phyloP scores from a whole-genome alignment of 2,329 filamentous ascomycete genomes.

The Colletotrichum destructivum region DNA sequence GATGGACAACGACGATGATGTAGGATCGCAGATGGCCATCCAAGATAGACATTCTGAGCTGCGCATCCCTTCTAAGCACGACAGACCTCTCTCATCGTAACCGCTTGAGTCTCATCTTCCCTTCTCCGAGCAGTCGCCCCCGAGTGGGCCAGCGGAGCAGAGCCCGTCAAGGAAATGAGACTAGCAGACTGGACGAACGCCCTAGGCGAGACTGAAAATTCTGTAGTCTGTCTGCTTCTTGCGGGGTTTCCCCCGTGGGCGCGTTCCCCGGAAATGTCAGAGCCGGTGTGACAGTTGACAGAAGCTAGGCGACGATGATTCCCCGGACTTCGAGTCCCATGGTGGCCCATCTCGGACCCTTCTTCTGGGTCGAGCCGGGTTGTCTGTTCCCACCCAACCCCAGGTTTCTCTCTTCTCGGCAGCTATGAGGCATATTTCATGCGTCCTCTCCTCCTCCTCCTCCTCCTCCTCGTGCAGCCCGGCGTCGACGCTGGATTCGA shows the following conservation, averaged over 20 bases:
- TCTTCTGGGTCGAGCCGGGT: conserved; percentile 1
- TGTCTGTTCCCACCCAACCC: too few relatives aligned
- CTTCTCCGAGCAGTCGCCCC: background rate
- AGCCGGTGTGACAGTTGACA: conserved; percentile 25
- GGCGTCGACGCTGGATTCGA: background rate
- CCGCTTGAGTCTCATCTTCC: conserved; percentile 19
- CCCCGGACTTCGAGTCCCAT: conserved; percentile 34
- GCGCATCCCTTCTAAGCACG: conserved; percentile 13
- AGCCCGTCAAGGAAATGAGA: background rate
- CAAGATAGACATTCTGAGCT: conserved; percentile 14
- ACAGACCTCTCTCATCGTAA: background rate
- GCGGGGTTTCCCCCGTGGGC: background rate
- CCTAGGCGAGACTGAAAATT: background rate
- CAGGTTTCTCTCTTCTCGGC: background rate
- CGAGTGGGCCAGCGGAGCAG: conserved; percentile 10
- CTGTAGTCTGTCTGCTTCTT: background rate
- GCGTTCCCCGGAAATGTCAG: conserved; percentile 26
- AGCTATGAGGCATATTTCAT: conserved; percentile 27
- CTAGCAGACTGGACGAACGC: conserved; percentile 6
- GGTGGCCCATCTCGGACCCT: conserved; percentile 2
- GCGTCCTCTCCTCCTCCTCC: too few relatives aligned
- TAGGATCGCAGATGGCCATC: conserved; percentile 36
- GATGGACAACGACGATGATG: background rate
- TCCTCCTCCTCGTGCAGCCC: background rate
- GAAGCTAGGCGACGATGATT: conserved; percentile 28